Evolutionary conservation across 1,284 basidiomycete genomes (phyloP), one percentile per base, ranked within the genome.

Genomic region (Heliocybe sulcata): DNA sequence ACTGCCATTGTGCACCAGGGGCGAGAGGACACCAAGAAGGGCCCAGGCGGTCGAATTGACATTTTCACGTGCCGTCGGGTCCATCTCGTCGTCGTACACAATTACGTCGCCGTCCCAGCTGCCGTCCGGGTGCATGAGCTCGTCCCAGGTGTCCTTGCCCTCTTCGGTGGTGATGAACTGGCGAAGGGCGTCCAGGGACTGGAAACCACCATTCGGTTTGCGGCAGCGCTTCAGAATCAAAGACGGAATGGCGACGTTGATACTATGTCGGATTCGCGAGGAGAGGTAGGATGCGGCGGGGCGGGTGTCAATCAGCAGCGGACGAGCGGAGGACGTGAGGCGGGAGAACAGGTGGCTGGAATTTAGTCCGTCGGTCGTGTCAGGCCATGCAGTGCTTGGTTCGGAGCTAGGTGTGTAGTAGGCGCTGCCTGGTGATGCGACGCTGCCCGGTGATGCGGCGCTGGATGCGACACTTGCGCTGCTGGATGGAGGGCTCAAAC

Each of bases 161-260:
- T 78, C 71, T 38, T 89, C 83, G 0, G 89, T 90, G 6, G 86
- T 90, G 61, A 93, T 81, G 66, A 85, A 94, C 59, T 87, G 83
- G 47, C 83, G 80, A 49, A 94, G 71, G 0, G 82, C 77, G 57
- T 83, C 79, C 59, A 92, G 76, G 29, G 77, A 79, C 38, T 81
- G 79, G 60, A 87, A 81, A 3, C 78, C 80, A 35, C 77, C 78
- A 22, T 77, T 80, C 6, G 83, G 79, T 64, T 87, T 89, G 54
- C 81, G 77, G 58, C 80, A 85, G n/a, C 92, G 83, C 68, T 92
- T 92, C 62, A 92, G 80, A 63, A 94, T 90, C 63, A 94, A 81
- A 23, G 89, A 87, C 0, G 92, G 91, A 54, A 94, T 89, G 35
- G 87, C 85, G 54, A 94, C 76, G 69, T 92, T 92, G 58, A 91